Evolutionary conservation across 73 alveolate genomes (phyloP), one percentile per base, ranked within the genome.

Genomic region (Durusdinium trenchii): DNA sequence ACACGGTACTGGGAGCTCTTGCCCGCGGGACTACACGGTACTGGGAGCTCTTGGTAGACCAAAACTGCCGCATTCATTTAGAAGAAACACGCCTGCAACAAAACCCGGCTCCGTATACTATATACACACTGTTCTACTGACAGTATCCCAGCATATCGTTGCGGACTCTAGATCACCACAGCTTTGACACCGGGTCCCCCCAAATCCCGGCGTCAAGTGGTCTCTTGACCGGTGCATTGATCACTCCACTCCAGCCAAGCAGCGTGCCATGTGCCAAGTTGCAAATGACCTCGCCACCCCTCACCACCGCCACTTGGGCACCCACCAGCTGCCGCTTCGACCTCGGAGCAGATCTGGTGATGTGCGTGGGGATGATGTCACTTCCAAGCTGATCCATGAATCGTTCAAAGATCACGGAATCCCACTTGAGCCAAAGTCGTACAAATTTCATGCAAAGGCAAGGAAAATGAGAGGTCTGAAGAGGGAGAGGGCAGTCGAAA

Each of bases 261-360:
- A 12, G 67, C 95, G 67, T 60, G 83, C 95, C 95, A 46, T 45
- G 67, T 42, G 95, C 84, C 40, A 87, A 46, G 84, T 84, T 87
- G 67, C 95, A 87, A 26, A 87, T 30, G 62, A 87, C 84, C 18
- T 61, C 38, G 64, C 84, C 84, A 5, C 36, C 67, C 3, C 84
- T 45, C 48, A 87, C 69, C 83, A 87, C 95, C 48, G 73, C 95
- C 84, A 87, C 95, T 50, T 87, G 95, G 23, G 95, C 95, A 12
- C 95, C 95, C 67, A 87, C 95, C 84, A 87, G 57, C 84, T 61
- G 95, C 48, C 73, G 45, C 28, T 84, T 60, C 18, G 62, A 42
- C 95, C 95, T 87, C 32, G 35, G 95, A 35, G 69, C n/a, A 57
- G 23, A 23, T 57, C 32, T 57, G 32, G 32, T 57, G 69, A 57